Evolutionary conservation across 371 early-diverging fungal species (phyloP), one percentile per base, ranked within the genome.

Genomic region (Fennellomyces sp.): DNA sequence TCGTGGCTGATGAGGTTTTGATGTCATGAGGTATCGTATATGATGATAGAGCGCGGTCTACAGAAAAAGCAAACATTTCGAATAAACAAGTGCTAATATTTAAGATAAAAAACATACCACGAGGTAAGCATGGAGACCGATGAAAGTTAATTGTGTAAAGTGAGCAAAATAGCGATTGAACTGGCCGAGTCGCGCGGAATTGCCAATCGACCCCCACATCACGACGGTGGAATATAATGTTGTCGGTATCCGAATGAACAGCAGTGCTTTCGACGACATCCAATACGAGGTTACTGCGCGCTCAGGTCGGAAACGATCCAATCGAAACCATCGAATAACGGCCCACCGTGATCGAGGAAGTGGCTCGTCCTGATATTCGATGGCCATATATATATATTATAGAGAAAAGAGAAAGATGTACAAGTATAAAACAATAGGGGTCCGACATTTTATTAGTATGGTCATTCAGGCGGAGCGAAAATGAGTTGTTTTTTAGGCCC

Each of bases 301-400:
- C 57, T 83, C 83, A n/a, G 86, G 81, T 10, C 73, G 78, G 27
- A 86, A 81, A 29, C 63, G 72, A 59, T 82, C 80, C 39, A 86
- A 57, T 2, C 72, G 65, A 58, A 80, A 69, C 80, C 80, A 80
- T 28, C 73, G 64, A 23, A 80, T 47, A 15, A 80, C n/a, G 1
- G 61, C 61, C 36, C 57, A 68, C 5, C 58, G 64, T 2, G 78
- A 73, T 19, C 36, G 39, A 11, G 45, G 30, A 13, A 76, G 17
- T 11, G 31, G 33, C 33, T 70, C 35, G 50, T 73, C 76, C 47
- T 49, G 38, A 38, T 59, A 59, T 50, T 50, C 47, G 0, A 45
- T 25, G 7, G 23, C 45, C 45, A 45, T 45, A 45, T 45, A 41
- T 41, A 17, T 11, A 21, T n/a, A n/a, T n/a, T n/a, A 45, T 21